Conservation (phyloP, 2,329 filamentous ascomycete genomes). For the Malbranchea zuffiana region DNA sequence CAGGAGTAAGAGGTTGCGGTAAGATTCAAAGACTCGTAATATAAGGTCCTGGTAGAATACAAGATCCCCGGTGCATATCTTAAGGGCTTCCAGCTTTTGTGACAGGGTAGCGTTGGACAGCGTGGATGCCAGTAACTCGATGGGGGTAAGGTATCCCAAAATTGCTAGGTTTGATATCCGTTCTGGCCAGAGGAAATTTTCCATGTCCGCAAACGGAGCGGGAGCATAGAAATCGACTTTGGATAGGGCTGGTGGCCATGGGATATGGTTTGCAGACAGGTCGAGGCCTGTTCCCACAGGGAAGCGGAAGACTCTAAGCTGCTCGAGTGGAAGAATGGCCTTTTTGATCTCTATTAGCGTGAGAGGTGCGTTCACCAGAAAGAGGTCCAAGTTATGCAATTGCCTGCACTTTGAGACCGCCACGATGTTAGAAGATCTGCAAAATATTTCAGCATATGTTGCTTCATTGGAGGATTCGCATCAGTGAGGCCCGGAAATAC, state of each 20-base stretch:
- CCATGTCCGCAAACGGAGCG: too few relatives aligned
- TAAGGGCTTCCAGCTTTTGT: too few relatives aligned
- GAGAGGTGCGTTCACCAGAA: conserved; percentile 42
- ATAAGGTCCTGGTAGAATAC: too few relatives aligned
- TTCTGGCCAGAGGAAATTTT: conserved; percentile 22
- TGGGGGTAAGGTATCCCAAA: too few relatives aligned
- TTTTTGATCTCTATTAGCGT: conserved; percentile 41
- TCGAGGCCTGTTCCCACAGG: conserved; percentile 20
- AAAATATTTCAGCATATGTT: background rate
- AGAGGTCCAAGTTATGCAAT: conserved; percentile 43
- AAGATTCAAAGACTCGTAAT: too few relatives aligned
- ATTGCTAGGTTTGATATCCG: conserved; percentile 18
- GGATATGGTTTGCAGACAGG: conserved; percentile 5
- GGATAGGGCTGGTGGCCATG: conserved; percentile 22
- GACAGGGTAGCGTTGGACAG: too few relatives aligned
- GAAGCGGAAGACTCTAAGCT: conserved; percentile 38
- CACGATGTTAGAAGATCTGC: conserved; percentile 44
- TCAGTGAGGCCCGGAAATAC: conserved; percentile 15
- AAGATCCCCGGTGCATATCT: too few relatives aligned
- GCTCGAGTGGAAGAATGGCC: conserved; percentile 37
- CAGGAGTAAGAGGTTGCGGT: conserved; percentile 21
- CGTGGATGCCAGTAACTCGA: conserved; percentile 18
- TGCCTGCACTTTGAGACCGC: conserved; percentile 45
- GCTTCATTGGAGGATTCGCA: background rate
- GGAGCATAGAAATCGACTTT: conserved; percentile 5